A percentile compares a stretch with the other conserved stretches of the same genome.
Conservation (phyloP, 495 filamentous ascomycete species). For the Hypoxylon rickii region DNA sequence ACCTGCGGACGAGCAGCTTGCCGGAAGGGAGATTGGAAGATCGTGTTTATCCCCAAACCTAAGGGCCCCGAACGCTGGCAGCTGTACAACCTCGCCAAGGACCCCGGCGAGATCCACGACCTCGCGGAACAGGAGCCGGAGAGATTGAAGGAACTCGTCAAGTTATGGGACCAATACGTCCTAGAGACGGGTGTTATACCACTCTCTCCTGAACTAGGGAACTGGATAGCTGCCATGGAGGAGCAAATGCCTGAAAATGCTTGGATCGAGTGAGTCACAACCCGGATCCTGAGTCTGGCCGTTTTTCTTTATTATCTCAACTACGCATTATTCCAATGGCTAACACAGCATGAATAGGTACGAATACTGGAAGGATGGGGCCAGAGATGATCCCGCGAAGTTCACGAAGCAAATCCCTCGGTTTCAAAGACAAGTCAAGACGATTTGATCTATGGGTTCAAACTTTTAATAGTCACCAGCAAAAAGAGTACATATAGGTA, state of each 20-base stretch:
- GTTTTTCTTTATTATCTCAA: too few relatives aligned
- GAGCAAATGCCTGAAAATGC: constrained; percentile 69
- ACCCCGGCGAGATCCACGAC: constrained; percentile 49
- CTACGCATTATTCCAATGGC: too few relatives aligned
- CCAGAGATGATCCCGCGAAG: constrained; percentile 58
- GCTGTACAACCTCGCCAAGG: constrained; percentile 45
- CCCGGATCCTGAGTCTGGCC: too few relatives aligned
- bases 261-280: constrained; percentile 74
- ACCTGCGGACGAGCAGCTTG: constrained; percentile 45
- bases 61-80: constrained; percentile 40
- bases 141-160: constrained; percentile 41
- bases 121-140: constrained; percentile 38
- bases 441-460: too few relatives aligned
- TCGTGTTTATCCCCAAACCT: constrained; percentile 42
- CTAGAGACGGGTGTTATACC: constrained; percentile 61
- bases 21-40: constrained; percentile 49
- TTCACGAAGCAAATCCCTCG: constrained; percentile 57
- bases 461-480: too few relatives aligned
- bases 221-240: constrained; percentile 62
- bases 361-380: constrained; percentile 69
- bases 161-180: constrained; percentile 52
- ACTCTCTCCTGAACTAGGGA: constrained; percentile 41
- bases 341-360: too few relatives aligned
- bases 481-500: too few relatives aligned
- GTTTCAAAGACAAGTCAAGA: constrained; percentile 56